These are phyloP conservation scores for Helotiales sp. DNA, from an alignment of 2,329 filamentous ascomycete species.

Conservation along the genomic window DNA sequence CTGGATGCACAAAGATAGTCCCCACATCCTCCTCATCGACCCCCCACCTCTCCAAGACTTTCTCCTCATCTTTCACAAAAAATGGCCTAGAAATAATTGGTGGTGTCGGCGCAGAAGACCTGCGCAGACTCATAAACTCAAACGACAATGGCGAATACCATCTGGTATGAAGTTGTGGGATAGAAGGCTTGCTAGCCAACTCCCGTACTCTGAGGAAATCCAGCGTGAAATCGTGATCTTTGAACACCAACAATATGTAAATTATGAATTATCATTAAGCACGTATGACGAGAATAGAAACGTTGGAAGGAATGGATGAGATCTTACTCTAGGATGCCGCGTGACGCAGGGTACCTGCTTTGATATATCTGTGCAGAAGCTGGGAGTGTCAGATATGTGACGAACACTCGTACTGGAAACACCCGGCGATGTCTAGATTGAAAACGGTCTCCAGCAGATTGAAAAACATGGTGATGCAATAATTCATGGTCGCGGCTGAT, in stretches of 20 bases:
- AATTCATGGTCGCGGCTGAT: background rate
- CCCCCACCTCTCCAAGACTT: background rate
- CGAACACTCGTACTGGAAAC: background rate
- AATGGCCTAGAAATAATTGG: background rate
- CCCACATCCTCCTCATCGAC: slow-evolving; percentile 7
- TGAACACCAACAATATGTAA: background rate
- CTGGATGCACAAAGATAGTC: slow-evolving; percentile 1
- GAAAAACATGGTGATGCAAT: background rate
- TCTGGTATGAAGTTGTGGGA: slow-evolving; percentile 9
- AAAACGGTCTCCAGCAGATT: background rate
- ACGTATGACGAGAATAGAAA: background rate
- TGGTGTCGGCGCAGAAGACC: slow-evolving; percentile 1
- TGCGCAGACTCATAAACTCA: slow-evolving; percentile 2
- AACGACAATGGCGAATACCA: slow-evolving; percentile 14
- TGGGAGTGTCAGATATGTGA: background rate
- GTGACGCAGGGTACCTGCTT: background rate
- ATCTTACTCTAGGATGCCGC: background rate
- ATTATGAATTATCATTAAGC: background rate
- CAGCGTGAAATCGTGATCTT: slow-evolving; percentile 5
- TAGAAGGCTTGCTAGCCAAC: slow-evolving; percentile 11
- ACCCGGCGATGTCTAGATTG: background rate
- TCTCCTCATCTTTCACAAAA: slow-evolving; percentile 1
- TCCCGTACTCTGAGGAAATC: slow-evolving; percentile 11
- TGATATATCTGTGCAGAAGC: background rate
- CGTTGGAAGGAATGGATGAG: background rate